phyloP scores from a whole-genome alignment of 2,329 filamentous ascomycete species.

The Penicillium concentricum region DNA sequence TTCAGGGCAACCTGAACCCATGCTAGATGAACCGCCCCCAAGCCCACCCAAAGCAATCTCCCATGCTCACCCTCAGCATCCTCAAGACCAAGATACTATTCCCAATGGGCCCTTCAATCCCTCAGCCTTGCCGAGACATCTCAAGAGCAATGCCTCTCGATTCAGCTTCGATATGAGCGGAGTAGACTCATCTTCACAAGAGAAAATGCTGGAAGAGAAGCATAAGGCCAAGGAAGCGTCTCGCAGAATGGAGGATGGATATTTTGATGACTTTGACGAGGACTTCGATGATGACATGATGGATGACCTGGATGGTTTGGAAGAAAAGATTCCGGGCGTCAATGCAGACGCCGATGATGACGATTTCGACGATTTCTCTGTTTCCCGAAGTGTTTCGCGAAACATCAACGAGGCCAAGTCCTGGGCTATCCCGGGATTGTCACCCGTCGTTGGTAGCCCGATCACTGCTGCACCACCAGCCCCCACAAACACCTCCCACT shows the following conservation, averaged over 20 bases:
- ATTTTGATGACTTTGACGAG: conserved; percentile 45
- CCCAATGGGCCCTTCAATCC: conserved; percentile 31
- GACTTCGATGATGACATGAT: conserved; percentile 47
- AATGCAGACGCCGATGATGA: conserved; percentile 48
- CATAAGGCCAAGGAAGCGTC: conserved; percentile 56
- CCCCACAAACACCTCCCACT: not conserved
- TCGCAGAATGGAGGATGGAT: conserved; percentile 33
- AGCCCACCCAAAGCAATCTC: conserved; percentile 3
- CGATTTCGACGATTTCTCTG: conserved; percentile 32
- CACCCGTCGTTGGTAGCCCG: conserved; percentile 37
- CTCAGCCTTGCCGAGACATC: conserved; percentile 45
- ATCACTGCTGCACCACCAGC: conserved; percentile 26
- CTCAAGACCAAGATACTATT: conserved; percentile 32
- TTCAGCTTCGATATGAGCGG: conserved; percentile 66
- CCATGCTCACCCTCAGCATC: conserved; percentile 13
- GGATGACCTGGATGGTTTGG: conserved; percentile 45
- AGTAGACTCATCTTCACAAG: conserved; percentile 58
- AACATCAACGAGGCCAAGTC: conserved; percentile 27
- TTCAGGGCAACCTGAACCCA: conserved; percentile 7
- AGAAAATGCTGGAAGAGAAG: conserved; percentile 62
- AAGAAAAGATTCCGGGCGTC: conserved; percentile 50
- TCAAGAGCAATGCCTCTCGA: conserved; percentile 59
- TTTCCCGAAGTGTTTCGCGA: conserved; percentile 24
- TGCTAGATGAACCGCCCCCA: conserved; percentile 6
- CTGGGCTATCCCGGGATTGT: conserved; percentile 37